Percentiles rank a stretch among this genome's conserved stretches.
phyloP scores from a whole-genome alignment of 169 alveolate genomes.

The Perkinsus olseni region DNA sequence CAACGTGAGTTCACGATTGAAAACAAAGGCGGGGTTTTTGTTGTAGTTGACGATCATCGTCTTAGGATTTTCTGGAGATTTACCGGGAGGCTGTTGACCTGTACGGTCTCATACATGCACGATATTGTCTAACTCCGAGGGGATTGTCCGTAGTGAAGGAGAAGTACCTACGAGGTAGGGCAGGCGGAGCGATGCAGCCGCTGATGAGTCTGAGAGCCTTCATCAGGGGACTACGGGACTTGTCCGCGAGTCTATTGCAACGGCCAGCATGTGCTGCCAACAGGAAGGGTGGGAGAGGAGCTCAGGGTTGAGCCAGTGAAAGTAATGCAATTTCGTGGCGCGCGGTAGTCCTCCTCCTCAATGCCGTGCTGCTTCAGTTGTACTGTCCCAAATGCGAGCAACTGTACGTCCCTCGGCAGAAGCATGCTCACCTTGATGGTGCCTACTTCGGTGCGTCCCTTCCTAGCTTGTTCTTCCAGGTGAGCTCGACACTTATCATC shows the following conservation, averaged over 20 bases:
- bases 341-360: constrained; percentile 14
- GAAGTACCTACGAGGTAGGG: constrained; percentile 43
- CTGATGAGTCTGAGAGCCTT: too few species aligned
- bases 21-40: too few species aligned
- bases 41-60: too few species aligned
- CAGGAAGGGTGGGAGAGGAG: constrained; percentile 58
- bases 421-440: constrained; percentile 65
- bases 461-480: constrained; percentile 48
- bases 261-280: constrained; percentile 57
- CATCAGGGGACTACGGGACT: constrained; percentile 43
- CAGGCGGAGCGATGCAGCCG: constrained; percentile 11
- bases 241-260: constrained; percentile 73
- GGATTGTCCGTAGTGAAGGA: constrained; percentile 55
- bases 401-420: constrained; percentile 58
- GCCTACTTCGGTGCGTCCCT: constrained; percentile 64
- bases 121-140: constrained; percentile 55
- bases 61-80: constrained; percentile 53
- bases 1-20: neutral
- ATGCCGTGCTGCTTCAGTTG: constrained; percentile 45
- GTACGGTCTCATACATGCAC: constrained; percentile 67
- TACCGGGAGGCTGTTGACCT: constrained; percentile 63
- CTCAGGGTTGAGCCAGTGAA: constrained; percentile 58
- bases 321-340: constrained; percentile 25
- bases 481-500: neutral
- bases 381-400: constrained; percentile 74